A percentile compares a stretch with the other conserved stretches of the same genome.
phyloP scores from a whole-genome alignment of 83 land plant genomes.

The Picea abies region DNA sequence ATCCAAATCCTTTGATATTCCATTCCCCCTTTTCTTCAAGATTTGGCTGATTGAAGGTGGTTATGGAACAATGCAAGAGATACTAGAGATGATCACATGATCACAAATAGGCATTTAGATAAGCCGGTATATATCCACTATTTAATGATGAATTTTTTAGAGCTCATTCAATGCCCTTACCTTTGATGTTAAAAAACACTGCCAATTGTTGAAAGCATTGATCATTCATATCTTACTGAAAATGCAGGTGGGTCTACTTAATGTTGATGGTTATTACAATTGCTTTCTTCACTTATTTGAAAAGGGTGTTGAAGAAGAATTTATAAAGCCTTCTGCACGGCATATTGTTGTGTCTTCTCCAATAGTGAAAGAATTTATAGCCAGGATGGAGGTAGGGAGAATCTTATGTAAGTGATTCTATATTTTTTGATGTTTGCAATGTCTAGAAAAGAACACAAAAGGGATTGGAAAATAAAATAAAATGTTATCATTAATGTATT shows the following conservation, averaged over 20 bases:
- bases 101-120: slow-evolving; percentile 87
- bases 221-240: too few species aligned
- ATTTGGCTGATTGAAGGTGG: slow-evolving; percentile 56
- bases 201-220: too few species aligned
- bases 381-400: slow-evolving; percentile 47
- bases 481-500: too few species aligned
- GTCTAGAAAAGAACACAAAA: too few species aligned
- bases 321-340: slow-evolving; percentile 61
- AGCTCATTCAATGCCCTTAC: too few species aligned
- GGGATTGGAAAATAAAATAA: too few species aligned
- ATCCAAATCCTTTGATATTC: too few species aligned
- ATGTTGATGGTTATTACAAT: slow-evolving; percentile 70
- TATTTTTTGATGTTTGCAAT: neutral
- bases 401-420: neutral
- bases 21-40: neutral
- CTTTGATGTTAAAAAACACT: too few species aligned
- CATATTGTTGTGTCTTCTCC: slow-evolving; percentile 56
- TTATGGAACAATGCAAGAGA: slow-evolving; percentile 90
- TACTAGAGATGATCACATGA: slow-evolving; percentile 90
- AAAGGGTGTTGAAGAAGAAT: slow-evolving; percentile 78
- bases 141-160: too few species aligned
- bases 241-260: slow-evolving; percentile 63
- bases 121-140: slow-evolving; percentile 51
- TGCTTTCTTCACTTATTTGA: slow-evolving; percentile 57
- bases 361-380: slow-evolving; percentile 46